phyloP scores from a whole-genome alignment of 2,329 filamentous ascomycete genomes.

The Beauveria rudraprayagi region DNA sequence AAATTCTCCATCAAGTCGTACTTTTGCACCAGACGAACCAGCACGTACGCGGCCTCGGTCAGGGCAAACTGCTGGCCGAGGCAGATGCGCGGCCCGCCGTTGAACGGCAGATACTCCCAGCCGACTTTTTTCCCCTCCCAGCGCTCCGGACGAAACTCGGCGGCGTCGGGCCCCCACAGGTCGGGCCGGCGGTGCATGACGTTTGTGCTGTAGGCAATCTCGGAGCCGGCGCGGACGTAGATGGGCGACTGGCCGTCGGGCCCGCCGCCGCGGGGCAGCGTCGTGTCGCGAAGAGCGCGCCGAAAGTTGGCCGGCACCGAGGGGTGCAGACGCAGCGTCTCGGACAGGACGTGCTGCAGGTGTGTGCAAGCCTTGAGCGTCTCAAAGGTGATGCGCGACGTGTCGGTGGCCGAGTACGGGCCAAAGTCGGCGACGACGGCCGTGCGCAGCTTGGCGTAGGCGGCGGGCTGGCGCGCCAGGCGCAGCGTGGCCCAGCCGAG shows the following conservation, averaged over 20 bases:
- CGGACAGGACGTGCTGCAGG: constrained; percentile 19
- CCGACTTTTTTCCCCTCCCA: constrained; percentile 25
- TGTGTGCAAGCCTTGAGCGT: constrained; percentile 18
- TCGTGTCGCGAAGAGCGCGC: constrained; percentile 21
- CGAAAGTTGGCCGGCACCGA: constrained; percentile 27
- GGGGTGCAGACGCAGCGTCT: constrained; percentile 27
- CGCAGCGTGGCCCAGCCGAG: constrained; percentile 17
- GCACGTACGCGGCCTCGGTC: constrained; percentile 60
- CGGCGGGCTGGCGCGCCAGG: constrained; percentile 13
- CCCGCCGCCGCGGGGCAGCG: constrained; percentile 30
- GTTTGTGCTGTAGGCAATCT: constrained; percentile 25
- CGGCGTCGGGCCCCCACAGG: constrained; percentile 28
- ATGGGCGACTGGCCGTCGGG: constrained; percentile 24
- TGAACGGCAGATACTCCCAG: constrained; percentile 30
- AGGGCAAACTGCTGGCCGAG: constrained; percentile 67
- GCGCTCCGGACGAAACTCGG: constrained; percentile 28
- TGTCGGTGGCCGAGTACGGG: not conserved
- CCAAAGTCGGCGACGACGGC: constrained; percentile 10
- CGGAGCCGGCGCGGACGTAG: constrained; percentile 12
- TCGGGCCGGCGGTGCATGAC: constrained; percentile 26
- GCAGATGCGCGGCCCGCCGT: constrained; percentile 42
- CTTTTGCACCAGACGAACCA: constrained; percentile 58
- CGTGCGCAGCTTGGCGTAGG: constrained; percentile 13
- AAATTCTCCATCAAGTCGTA: constrained; percentile 1
- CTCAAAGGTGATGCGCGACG: constrained; percentile 11